phyloP scores from a whole-genome alignment of 2,329 filamentous ascomycete genomes.

The Chaetomiaceae sp. region DNA sequence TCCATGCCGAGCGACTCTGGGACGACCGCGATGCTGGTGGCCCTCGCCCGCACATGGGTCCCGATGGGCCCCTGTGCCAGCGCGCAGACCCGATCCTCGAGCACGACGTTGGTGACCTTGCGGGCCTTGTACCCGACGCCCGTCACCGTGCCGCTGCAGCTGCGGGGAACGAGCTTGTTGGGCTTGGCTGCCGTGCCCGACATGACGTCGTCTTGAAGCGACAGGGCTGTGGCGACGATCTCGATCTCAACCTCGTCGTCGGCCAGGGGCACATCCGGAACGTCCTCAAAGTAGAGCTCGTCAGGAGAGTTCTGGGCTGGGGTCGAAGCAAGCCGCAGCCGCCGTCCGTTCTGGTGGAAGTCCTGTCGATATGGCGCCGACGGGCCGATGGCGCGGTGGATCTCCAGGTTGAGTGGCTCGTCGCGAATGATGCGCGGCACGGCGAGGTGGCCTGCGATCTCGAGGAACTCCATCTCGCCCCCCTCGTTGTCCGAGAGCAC shows the following conservation, averaged over 20 bases:
- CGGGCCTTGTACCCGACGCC: constrained; percentile 25
- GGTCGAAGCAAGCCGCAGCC: too few relatives aligned
- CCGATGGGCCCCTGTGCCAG: constrained; percentile 21
- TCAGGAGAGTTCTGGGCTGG: too few relatives aligned
- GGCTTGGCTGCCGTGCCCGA: constrained; percentile 3
- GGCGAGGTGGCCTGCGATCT: constrained; percentile 24
- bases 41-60: constrained; percentile 20
- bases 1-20: constrained; percentile 15
- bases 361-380: constrained; percentile 24
- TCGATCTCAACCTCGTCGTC: constrained; percentile 40
- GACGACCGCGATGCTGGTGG: constrained; percentile 21
- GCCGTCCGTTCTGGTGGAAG: constrained; percentile 35
- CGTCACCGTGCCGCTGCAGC: constrained; percentile 24
- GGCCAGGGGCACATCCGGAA: constrained; percentile 29
- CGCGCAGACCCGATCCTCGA: constrained; percentile 22
- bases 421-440: constrained; percentile 28
- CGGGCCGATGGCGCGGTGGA: constrained; percentile 24
- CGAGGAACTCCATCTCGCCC: constrained; percentile 28
- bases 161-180: constrained; percentile 12
- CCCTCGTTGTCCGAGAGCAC: constrained; percentile 17
- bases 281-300: constrained; percentile 38
- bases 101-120: constrained; percentile 12
- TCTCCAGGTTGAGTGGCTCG: constrained; percentile 23
- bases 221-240: constrained; percentile 24
- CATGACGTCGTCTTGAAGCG: constrained; percentile 21